Evolutionary conservation across 176 grass and related monocot genomes (phyloP).

Genomic region (Elaeis guineensis): DNA sequence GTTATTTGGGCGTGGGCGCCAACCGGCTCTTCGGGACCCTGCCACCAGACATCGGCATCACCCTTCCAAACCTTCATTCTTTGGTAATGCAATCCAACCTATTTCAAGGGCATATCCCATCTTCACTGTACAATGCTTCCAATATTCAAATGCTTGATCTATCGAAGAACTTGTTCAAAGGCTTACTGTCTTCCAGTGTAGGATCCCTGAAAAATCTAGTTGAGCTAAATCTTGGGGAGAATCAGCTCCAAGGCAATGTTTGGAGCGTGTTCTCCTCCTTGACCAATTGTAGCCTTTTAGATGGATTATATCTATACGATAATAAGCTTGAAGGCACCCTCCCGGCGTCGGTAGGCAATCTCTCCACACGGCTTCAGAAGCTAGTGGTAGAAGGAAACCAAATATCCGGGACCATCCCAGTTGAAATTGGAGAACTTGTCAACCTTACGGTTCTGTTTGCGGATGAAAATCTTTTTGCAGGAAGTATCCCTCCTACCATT

Average conservation of each 20-base stretch:
- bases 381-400: constrained; percentile 32
- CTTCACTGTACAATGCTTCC: constrained; percentile 31
- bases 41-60: constrained; percentile 33
- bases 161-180: constrained; percentile 10
- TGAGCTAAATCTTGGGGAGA: constrained; percentile 14
- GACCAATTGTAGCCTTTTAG: constrained; percentile 25
- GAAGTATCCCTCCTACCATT: constrained; percentile 2
- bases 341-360: constrained; percentile 26
- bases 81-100: constrained; percentile 20
- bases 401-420: constrained; percentile 27
- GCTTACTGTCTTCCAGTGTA: constrained; percentile 18
- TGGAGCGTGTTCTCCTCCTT: constrained; percentile 35
- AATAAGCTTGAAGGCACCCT: constrained; percentile 36
- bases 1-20: constrained; percentile 20
- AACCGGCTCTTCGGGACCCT: constrained; percentile 26
- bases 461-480: constrained; percentile 16
- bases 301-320: constrained; percentile 10
- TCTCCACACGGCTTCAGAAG: constrained; percentile 15
- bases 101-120: constrained; percentile 19
- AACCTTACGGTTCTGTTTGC: constrained; percentile 24
- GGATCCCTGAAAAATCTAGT: constrained; percentile 18
- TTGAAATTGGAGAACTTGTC: constrained; percentile 28
- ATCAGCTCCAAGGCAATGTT: constrained; percentile 28
- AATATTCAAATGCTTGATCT: constrained; percentile 29
- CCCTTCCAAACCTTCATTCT: constrained; percentile 19